These are phyloP conservation scores for Leccinum barrowsii DNA, from an alignment of 768 basidiomycete genomes.

Conservation along the genomic window DNA sequence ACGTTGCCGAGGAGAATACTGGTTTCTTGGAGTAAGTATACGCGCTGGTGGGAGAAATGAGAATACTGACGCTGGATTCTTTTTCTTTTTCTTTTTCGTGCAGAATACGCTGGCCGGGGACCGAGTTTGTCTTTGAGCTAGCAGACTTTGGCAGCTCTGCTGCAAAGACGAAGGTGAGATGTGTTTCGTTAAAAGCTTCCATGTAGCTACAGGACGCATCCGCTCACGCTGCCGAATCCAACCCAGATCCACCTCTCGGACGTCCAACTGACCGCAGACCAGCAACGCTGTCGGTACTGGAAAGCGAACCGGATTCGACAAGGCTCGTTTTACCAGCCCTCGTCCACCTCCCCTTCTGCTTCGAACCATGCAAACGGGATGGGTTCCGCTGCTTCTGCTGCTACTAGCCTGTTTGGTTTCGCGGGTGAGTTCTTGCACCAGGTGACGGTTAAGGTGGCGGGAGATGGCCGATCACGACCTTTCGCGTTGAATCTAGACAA, in stretches of 20 bases:
- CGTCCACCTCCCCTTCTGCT: conserved; percentile 4
- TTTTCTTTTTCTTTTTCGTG: not conserved
- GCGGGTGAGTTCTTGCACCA: conserved; percentile 14
- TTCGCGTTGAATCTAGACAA: conserved; percentile 14
- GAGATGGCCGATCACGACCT: not conserved
- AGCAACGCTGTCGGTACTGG: conserved; percentile 31
- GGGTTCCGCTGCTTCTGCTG: conserved; percentile 3
- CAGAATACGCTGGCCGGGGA: conserved; percentile 31
- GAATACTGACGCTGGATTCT: not conserved
- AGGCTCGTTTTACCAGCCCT: conserved; percentile 28
- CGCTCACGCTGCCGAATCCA: not conserved
- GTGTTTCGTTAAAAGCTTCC: not conserved
- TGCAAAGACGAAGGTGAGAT: conserved; percentile 29
- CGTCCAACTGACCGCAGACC: conserved; percentile 16
- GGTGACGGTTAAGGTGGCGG: not conserved
- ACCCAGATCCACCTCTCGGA: conserved; percentile 25
- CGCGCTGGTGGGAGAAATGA: not conserved
- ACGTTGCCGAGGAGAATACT: conserved; percentile 24
- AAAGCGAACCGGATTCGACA: conserved; percentile 29
- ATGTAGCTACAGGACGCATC: not conserved
- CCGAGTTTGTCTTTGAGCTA: conserved; percentile 26
- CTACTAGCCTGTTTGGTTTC: conserved; percentile 15
- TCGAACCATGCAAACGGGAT: conserved; percentile 10
- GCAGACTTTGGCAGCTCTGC: conserved; percentile 22
- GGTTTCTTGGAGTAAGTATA: conserved; percentile 26